Evolutionary conservation across 805 yeast genomes (phyloP).

Genomic region (Tetrapisispora arboricola): DNA sequence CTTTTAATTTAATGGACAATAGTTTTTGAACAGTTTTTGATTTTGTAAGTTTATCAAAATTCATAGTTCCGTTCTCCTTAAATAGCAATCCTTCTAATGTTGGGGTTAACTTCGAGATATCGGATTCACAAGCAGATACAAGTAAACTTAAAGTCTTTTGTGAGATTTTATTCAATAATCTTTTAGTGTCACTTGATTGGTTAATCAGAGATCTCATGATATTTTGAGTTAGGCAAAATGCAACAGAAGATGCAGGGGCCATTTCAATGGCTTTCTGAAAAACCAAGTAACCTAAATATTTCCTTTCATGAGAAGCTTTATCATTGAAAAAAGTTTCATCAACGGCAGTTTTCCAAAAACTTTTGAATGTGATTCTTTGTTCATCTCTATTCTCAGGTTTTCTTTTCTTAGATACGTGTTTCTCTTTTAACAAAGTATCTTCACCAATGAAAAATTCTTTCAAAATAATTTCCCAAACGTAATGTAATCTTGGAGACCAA

Average conservation of each 20-base stretch:
- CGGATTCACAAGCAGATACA: constrained; percentile 29
- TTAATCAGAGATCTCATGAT: constrained; percentile 63
- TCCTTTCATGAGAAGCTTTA: constrained; percentile 74
- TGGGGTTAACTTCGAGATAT: constrained; percentile 30
- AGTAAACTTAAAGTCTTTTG: constrained; percentile 39
- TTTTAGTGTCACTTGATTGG: constrained; percentile 57
- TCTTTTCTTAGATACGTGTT: constrained; percentile 32
- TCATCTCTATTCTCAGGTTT: constrained; percentile 22
- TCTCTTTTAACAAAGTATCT: constrained; percentile 9
- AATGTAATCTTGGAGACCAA: constrained; percentile 70
- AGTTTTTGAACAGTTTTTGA: constrained; percentile 50
- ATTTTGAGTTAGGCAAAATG: constrained; percentile 46
- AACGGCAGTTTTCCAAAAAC: constrained; percentile 70
- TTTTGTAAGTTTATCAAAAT: constrained; percentile 70
- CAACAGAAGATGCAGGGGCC: constrained; percentile 14
- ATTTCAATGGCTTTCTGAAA: constrained; percentile 40
- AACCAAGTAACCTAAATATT: constrained; percentile 76
- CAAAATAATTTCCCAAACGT: constrained; percentile 60
- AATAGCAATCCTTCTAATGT: constrained; percentile 30
- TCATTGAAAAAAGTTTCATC: constrained; percentile 74
- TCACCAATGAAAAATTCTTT: constrained; percentile 29
- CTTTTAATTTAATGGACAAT: constrained; percentile 16
- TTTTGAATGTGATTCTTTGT: constrained; percentile 34
- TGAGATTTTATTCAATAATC: constrained; percentile 61
- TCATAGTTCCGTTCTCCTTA: constrained; percentile 45